Evolutionary conservation across 331 rosid species (phyloP), one percentile per base, ranked within the genome.

Genomic region (Malus hybrid): DNA sequence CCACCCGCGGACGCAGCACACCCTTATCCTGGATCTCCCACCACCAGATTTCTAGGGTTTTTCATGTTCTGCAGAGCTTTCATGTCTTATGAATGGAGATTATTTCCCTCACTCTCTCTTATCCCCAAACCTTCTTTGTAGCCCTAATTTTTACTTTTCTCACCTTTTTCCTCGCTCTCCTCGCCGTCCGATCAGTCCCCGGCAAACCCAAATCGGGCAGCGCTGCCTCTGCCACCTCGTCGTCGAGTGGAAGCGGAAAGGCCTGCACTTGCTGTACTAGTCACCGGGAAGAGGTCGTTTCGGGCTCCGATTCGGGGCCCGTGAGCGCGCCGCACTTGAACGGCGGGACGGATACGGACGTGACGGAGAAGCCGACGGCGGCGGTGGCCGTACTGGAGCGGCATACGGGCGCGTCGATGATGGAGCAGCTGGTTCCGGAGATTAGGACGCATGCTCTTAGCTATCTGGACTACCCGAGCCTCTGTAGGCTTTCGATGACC

Each of bases 371-470:
- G 39, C 56, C 71, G 44, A 77, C 89, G 44, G 50, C 68, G 52
- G 76, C 87, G 50, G 70, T 61, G 31, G 83, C 75, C 13, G 80
- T 88, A 61, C 39, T 86, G 3, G 97, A 86, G 77, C 86, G 90
- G 20, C 89, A 82, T 15, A 80, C 88, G 6, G 97, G 94, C 29
- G 96, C 91, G 24, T 96, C 99, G 24, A 96, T 96, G 99, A 96
- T 96, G 99, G 99, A 96, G 86, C 96, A 96, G 74, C 81, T 96
- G 83, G 99, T 96, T 81, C 99, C 99, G 67, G 99, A 96, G 90
- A 96, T 96, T 78, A 96, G 90, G 1, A 96, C 99, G 2, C 99
- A 96, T 73, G 98, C 99, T 20, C 90, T 96, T 20, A 96, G 99
- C 85, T 96, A 96, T 86, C 87, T 96, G 94, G 99, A 96, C 83